Percentiles rank a stretch among this genome's conserved stretches.
These are phyloP conservation scores for Kingdonia uniflora DNA, from an alignment of 164 flowering plant genomes.

Conservation along the genomic window DNA sequence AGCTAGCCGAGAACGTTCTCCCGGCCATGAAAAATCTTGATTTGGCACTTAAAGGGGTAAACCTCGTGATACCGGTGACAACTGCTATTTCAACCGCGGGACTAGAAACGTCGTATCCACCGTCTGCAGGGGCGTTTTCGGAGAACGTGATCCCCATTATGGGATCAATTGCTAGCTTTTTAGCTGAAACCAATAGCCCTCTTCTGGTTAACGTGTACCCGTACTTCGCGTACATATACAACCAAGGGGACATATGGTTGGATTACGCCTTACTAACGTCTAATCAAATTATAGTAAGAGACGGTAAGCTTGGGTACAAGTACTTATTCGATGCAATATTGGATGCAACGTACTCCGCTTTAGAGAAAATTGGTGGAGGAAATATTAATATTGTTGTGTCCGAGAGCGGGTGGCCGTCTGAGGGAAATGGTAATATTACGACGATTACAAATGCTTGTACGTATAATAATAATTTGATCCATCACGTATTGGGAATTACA, in stretches of 20 bases:
- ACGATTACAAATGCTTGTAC: slow-evolving; percentile 2
- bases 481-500: not conserved
- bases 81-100: slow-evolving; percentile 6
- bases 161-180: slow-evolving; percentile 1
- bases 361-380: slow-evolving; percentile 6
- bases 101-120: slow-evolving; percentile 12
- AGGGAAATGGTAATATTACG: slow-evolving; percentile 7
- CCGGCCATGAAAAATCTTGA: slow-evolving; percentile 12
- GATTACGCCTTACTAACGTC: slow-evolving; percentile 3
- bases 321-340: slow-evolving; percentile 10
- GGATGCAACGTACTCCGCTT: slow-evolving; percentile 3
- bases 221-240: slow-evolving; percentile 3
- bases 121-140: slow-evolving; percentile 11
- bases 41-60: too few relatives aligned
- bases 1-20: not conserved
- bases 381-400: slow-evolving; percentile 2
- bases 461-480: slow-evolving; percentile 5
- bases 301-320: not conserved
- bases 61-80: slow-evolving; percentile 5
- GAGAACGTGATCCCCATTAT: not conserved
- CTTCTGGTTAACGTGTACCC: slow-evolving; percentile 11
- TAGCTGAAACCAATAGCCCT: slow-evolving; percentile 2
- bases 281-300: not conserved
- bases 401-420: slow-evolving; percentile 11
- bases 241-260: not conserved